These are phyloP conservation scores for Cephaloascus fragrans DNA, from an alignment of 805 yeast species.

Conservation along the genomic window DNA sequence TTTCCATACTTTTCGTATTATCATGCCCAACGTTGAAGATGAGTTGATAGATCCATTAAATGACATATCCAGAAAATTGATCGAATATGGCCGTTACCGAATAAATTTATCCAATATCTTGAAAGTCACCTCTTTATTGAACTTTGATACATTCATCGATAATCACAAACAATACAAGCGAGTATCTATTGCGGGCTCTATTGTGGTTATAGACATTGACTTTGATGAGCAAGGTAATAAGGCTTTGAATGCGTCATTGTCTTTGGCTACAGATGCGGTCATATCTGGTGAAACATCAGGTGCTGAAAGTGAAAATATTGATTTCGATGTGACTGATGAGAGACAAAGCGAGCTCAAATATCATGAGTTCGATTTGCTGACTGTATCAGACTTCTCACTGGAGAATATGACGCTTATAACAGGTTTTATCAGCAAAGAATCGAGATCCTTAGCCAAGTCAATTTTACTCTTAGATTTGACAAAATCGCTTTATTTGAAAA, in stretches of 20 bases:
- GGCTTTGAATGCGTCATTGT: slow-evolving; percentile 3
- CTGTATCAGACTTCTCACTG: background rate
- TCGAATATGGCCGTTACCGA: background rate
- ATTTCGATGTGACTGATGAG: background rate
- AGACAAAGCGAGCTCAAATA: background rate
- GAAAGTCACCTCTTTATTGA: background rate
- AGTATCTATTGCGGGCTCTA: background rate
- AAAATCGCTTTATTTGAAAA: background rate
- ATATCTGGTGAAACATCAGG: background rate
- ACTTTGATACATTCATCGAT: background rate
- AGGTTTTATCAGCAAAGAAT: background rate
- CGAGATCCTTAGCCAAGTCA: background rate
- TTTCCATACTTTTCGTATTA: no score
- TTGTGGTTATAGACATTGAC: background rate
- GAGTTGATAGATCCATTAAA: background rate
- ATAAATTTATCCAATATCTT: background rate
- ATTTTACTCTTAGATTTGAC: background rate
- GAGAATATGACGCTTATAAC: slow-evolving; percentile 1
- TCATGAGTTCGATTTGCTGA: slow-evolving; percentile 1
- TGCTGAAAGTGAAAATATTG: background rate
- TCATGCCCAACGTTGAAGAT: background rate
- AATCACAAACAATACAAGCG: slow-evolving; percentile 1
- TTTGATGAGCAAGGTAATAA: background rate
- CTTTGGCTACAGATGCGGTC: slow-evolving; percentile 1
- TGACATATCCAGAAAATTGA: background rate